Conservation (phyloP, 2,329 filamentous ascomycete species). For the Colletotrichum neosansevieriae region DNA sequence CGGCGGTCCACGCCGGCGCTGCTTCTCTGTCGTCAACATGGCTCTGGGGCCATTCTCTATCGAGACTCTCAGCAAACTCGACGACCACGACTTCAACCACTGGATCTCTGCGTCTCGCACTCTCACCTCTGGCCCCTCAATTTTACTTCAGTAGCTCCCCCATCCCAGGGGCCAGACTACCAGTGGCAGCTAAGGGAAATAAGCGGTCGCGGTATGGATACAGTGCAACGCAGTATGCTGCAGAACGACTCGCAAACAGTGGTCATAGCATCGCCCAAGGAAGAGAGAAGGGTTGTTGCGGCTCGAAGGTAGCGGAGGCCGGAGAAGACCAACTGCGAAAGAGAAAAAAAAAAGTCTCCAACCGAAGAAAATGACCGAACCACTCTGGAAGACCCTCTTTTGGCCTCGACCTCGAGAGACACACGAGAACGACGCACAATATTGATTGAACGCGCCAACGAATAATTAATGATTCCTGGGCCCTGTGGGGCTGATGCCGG, state of each 20-base stretch:
- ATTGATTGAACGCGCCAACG: slow-evolving; percentile 32
- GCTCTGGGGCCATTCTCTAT: slow-evolving; percentile 16
- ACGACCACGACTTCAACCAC: slow-evolving; percentile 3
- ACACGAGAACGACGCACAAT: slow-evolving; percentile 20
- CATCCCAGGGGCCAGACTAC: slow-evolving; percentile 14
- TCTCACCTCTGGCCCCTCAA: slow-evolving; percentile 26
- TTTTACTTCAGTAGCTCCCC: slow-evolving; percentile 31
- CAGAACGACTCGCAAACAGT: slow-evolving; percentile 7
- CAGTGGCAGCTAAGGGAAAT: slow-evolving; percentile 27
- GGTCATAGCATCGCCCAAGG: slow-evolving; percentile 12
- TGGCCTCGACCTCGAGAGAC: slow-evolving; percentile 21
- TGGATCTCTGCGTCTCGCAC: slow-evolving; percentile 6
- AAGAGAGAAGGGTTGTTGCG: slow-evolving; percentile 2
- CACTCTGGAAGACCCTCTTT: slow-evolving; percentile 2
- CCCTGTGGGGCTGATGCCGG: slow-evolving; percentile 23
- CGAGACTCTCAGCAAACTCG: slow-evolving; percentile 9
- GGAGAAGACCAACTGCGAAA: not conserved
- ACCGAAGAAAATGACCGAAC: not conserved
- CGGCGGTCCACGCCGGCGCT: not conserved
- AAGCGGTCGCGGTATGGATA: slow-evolving; percentile 18
- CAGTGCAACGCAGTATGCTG: slow-evolving; percentile 16
- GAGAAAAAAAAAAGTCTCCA: not conserved
- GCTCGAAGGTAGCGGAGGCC: not conserved
- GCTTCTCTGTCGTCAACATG: not conserved
- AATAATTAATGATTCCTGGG: slow-evolving; percentile 34